A percentile compares a stretch with the other conserved stretches of the same genome.
Conservation (phyloP, 768 basidiomycete species). For the Suillus fuscotomentosus region DNA sequence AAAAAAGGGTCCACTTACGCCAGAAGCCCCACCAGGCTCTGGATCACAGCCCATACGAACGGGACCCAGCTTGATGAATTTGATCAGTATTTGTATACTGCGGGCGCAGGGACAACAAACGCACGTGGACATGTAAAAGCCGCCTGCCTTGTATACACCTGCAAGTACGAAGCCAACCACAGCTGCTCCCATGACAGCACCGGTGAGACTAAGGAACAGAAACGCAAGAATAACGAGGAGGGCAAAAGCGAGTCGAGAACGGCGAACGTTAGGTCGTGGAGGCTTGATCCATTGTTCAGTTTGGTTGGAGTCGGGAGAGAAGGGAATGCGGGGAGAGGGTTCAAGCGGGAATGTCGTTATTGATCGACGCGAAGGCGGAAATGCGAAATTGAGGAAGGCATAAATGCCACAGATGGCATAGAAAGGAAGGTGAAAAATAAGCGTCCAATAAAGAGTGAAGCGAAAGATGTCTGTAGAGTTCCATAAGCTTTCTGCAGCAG, state of each 20-base stretch:
- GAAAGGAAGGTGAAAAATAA: constrained; percentile 44
- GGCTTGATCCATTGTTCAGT: constrained; percentile 13
- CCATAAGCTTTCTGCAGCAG: neutral
- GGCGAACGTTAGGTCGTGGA: constrained; percentile 29
- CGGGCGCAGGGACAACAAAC: constrained; percentile 12
- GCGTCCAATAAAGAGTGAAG: constrained; percentile 48
- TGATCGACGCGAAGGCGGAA: constrained; percentile 29
- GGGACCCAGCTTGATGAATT: constrained; percentile 38
- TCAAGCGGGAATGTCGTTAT: constrained; percentile 6
- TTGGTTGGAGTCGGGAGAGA: neutral
- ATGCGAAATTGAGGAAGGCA: constrained; percentile 41
- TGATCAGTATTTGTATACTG: neutral
- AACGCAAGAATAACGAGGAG: constrained; percentile 40
- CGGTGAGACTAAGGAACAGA: constrained; percentile 30
- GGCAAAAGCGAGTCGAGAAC: constrained; percentile 39
- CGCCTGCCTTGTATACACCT: constrained; percentile 36
- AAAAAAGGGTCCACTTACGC: constrained; percentile 27
- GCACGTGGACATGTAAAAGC: constrained; percentile 42
- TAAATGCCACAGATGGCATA: constrained; percentile 39
- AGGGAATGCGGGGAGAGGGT: neutral
- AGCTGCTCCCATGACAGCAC: constrained; percentile 39
- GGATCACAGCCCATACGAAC: constrained; percentile 40
- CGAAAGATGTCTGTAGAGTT: constrained; percentile 36
- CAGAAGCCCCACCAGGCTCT: constrained; percentile 38
- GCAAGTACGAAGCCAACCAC: constrained; percentile 38